These are phyloP conservation scores for Cornus suecica DNA, from an alignment of 148 eudicot genomes.

Conservation along the genomic window DNA sequence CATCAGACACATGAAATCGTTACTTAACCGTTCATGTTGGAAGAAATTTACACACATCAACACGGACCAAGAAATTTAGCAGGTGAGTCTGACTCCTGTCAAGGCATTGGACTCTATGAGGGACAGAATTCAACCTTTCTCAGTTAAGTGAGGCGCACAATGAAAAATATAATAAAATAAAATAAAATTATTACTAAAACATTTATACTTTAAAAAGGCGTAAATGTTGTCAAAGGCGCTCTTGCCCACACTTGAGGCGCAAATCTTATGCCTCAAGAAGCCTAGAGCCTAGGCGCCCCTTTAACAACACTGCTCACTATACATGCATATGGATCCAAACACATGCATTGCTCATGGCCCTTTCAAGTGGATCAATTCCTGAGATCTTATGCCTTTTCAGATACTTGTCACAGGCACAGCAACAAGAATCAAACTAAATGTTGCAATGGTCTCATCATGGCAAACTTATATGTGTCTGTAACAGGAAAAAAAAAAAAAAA, in stretches of 20 bases:
- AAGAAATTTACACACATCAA: not conserved
- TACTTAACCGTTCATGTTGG: not conserved
- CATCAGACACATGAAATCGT: constrained; percentile 2
- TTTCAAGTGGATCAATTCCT: not conserved
- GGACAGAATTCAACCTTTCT: no score
- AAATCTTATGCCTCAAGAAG: no score
- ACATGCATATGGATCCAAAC: not conserved
- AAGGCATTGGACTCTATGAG: no score
- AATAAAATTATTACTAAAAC: no score
- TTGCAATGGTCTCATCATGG: constrained; percentile 2
- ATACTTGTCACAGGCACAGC: not conserved
- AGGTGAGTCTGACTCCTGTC: not conserved
- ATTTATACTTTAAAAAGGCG: no score
- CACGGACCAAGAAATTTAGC: not conserved
- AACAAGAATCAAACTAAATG: not conserved
- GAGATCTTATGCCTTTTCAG: not conserved
- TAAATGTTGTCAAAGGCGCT: no score
- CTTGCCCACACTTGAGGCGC: no score
- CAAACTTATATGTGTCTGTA: not conserved
- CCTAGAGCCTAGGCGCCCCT: no score
- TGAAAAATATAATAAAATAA: no score
- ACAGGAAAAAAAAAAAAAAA: constrained; percentile 19
- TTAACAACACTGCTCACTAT: not conserved
- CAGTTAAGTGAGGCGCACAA: no score
- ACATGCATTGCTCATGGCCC: not conserved